A percentile compares a stretch with the other conserved stretches of the same genome.
These are phyloP conservation scores for Ophiostoma piceae DNA, from an alignment of 2,329 filamentous ascomycete genomes.

Conservation along the genomic window DNA sequence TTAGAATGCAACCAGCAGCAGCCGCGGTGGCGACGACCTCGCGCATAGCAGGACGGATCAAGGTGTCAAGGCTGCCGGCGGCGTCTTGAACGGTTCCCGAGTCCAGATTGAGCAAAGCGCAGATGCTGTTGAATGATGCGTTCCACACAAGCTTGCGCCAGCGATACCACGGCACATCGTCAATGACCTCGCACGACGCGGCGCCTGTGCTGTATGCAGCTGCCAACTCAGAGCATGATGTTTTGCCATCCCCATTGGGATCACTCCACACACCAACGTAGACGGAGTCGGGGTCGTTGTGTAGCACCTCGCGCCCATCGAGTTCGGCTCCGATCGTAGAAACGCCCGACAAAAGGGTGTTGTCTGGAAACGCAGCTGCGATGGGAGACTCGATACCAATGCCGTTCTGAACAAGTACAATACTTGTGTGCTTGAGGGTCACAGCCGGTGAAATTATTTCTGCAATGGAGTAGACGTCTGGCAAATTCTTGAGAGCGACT, in stretches of 20 bases:
- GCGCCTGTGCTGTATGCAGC: not conserved
- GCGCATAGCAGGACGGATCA: not conserved
- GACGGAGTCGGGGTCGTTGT: not conserved
- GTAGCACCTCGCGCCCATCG: not conserved
- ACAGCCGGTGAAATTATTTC: not conserved
- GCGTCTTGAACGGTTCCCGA: not conserved
- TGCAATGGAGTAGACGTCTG: not conserved
- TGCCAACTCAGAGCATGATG: not conserved
- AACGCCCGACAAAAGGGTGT: not conserved
- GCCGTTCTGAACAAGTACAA: constrained; percentile 3
- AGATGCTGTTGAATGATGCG: not conserved
- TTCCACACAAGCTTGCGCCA: not conserved
- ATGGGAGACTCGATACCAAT: not conserved
- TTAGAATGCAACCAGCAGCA: not conserved
- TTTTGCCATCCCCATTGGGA: not conserved
- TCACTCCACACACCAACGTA: not conserved
- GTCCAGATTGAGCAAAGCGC: not conserved
- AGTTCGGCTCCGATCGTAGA: not conserved
- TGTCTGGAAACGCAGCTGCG: not conserved
- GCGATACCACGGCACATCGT: not conserved
- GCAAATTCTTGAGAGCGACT: not conserved
- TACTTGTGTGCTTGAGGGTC: not conserved
- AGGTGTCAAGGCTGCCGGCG: not conserved
- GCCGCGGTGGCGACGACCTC: not conserved
- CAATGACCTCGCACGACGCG: not conserved